phyloP scores from a whole-genome alignment of 345 rosid genomes.

The Bretschneidera sinensis region DNA sequence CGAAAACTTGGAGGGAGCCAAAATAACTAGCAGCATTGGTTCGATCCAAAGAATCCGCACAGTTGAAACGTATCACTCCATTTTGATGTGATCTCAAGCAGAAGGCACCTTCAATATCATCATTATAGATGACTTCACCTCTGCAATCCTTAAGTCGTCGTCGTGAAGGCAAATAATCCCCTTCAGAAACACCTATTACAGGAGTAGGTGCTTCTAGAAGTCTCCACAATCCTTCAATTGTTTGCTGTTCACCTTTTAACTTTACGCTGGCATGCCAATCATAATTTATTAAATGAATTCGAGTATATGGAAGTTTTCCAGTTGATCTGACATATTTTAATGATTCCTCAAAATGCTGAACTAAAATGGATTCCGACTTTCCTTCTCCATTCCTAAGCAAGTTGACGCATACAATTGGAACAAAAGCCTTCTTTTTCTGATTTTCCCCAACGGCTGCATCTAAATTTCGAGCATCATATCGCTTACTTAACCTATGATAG shows the following conservation, averaged over 20 bases:
- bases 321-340: constrained; percentile 61
- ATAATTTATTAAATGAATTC: constrained; percentile 65
- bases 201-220: constrained; percentile 67
- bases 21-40: constrained; percentile 98
- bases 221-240: constrained; percentile 91
- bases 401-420: constrained; percentile 85
- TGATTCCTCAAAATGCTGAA: constrained; percentile 89
- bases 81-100: constrained; percentile 95
- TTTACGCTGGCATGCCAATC: constrained; percentile 92
- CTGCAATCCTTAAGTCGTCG: constrained; percentile 81
- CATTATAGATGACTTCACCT: constrained; percentile 77
- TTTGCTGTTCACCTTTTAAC: constrained; percentile 79
- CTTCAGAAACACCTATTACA: constrained; percentile 78
- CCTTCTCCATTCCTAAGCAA: constrained; percentile 86
- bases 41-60: constrained; percentile 96
- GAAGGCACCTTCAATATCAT: constrained; percentile 79
- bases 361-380: constrained; percentile 85
- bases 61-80: constrained; percentile 93
- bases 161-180: constrained; percentile 78
- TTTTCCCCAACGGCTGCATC: constrained; percentile 50
- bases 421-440: constrained; percentile 61
- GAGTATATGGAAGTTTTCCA: constrained; percentile 69
- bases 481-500: constrained; percentile 77
- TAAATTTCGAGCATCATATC: constrained; percentile 70
- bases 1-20: constrained; percentile 91